Percentiles rank a stretch among this genome's conserved stretches.
phyloP scores from a whole-genome alignment of 305 asterid genomes.

The Solanum hybrid region DNA sequence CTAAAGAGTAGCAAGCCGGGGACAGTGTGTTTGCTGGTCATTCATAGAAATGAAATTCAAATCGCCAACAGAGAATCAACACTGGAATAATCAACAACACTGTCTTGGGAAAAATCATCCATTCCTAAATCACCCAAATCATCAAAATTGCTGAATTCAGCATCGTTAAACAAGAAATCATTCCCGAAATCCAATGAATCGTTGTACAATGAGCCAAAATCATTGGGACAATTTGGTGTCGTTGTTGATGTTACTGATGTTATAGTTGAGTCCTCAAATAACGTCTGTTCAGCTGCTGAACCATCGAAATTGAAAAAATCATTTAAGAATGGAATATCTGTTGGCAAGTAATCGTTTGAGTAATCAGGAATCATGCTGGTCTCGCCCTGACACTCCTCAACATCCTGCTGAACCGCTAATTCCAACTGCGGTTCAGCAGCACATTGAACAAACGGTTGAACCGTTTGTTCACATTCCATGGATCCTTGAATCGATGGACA shows the following conservation, averaged over 20 bases:
- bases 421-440: neutral
- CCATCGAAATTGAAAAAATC: constrained; percentile 35
- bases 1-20: constrained; percentile 27
- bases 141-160: constrained; percentile 14
- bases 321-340: constrained; percentile 48
- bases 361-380: constrained; percentile 32
- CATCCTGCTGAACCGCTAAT: neutral
- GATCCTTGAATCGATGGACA: constrained; percentile 1
- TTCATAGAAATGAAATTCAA: constrained; percentile 4
- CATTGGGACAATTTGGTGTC: neutral
- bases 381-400: constrained; percentile 49
- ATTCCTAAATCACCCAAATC: constrained; percentile 15
- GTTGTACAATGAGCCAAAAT: constrained; percentile 12
- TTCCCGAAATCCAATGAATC: constrained; percentile 19
- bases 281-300: constrained; percentile 17
- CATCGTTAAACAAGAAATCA: constrained; percentile 1
- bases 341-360: constrained; percentile 34
- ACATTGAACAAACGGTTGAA: neutral
- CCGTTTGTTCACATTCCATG: neutral
- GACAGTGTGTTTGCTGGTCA: neutral
- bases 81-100: constrained; percentile 24
- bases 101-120: constrained; percentile 45
- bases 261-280: constrained; percentile 9
- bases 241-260: neutral
- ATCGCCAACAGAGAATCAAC: constrained; percentile 34